A percentile compares a stretch with the other conserved stretches of the same genome.
These are phyloP conservation scores for Trypanosoma melophagium DNA, from an alignment of 208 protist species.

Conservation along the genomic window DNA sequence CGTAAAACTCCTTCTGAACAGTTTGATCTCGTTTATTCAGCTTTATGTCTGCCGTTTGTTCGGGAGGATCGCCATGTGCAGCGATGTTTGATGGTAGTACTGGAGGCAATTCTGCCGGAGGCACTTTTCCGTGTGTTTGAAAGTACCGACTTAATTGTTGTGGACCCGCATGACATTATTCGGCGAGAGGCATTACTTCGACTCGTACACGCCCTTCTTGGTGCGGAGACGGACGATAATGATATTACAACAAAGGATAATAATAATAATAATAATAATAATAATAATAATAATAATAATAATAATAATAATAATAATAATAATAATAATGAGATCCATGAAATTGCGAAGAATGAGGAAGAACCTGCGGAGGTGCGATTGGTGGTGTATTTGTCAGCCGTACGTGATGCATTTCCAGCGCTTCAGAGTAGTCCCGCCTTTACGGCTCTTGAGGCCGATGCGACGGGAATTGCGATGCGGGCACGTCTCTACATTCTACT, in stretches of 20 bases:
- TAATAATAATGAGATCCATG: too few relatives aligned
- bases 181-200: conserved; percentile 33
- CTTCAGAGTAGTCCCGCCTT: conserved; percentile 47
- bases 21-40: conserved; percentile 77
- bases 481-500: conserved; percentile 65
- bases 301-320: too few relatives aligned
- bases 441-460: conserved; percentile 42
- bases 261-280: too few relatives aligned
- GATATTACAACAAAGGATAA: conserved; percentile 29
- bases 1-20: conserved; percentile 50
- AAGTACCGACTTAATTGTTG: conserved; percentile 44
- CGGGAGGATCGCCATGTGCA: conserved; percentile 41
- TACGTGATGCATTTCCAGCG: conserved; percentile 54
- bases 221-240: conserved; percentile 32
- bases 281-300: too few relatives aligned
- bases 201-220: conserved; percentile 65
- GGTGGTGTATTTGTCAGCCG: conserved; percentile 68
- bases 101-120: conserved; percentile 64
- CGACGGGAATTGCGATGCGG: conserved; percentile 47
- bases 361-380: conserved; percentile 45
- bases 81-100: conserved; percentile 59
- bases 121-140: conserved; percentile 75
- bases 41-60: conserved; percentile 66
- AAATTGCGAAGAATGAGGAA: too few relatives aligned
- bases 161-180: conserved; percentile 23